Percentiles rank a stretch among this genome's conserved stretches.
Conservation (phyloP, 108 stramenopile species). For the Skeletonema potamos region DNA sequence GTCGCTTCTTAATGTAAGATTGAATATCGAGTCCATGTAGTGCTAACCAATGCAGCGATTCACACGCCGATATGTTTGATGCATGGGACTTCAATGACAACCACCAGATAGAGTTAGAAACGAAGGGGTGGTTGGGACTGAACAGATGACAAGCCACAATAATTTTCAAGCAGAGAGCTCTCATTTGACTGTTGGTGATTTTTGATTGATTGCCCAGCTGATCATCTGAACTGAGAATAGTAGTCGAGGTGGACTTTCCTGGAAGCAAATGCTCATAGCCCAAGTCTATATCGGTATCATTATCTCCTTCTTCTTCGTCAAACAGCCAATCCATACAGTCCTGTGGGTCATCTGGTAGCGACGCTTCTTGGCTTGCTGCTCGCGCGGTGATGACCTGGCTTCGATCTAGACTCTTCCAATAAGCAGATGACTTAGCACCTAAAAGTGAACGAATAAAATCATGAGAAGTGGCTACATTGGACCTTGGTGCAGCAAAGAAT, state of each 20-base stretch:
- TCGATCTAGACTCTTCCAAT: neutral
- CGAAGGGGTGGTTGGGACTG: conserved; percentile 25
- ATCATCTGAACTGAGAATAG: neutral
- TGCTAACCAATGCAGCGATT: conserved; percentile 30
- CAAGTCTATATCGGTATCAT: neutral
- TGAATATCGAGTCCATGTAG: conserved; percentile 14
- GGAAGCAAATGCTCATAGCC: neutral
- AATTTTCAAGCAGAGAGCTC: conserved; percentile 38
- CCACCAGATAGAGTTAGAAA: conserved; percentile 42
- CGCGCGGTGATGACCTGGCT: neutral
- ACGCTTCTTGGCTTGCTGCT: neutral
- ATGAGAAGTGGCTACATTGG: neutral
- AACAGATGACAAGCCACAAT: conserved; percentile 28
- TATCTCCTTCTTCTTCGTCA: conserved; percentile 5
- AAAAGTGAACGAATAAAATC: neutral
- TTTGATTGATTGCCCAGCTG: neutral
- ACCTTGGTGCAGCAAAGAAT: neutral
- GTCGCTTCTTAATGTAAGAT: conserved; percentile 1
- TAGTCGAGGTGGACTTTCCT: neutral
- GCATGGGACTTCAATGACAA: conserved; percentile 31
- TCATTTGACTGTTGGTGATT: conserved; percentile 3
- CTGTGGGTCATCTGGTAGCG: conserved; percentile 9
- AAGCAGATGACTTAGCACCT: neutral
- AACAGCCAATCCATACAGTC: conserved; percentile 26
- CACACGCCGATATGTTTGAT: conserved; percentile 1